Base-by-base conservation (phyloP, 257 asterid species). In the Eucommia ulmoides region DNA sequence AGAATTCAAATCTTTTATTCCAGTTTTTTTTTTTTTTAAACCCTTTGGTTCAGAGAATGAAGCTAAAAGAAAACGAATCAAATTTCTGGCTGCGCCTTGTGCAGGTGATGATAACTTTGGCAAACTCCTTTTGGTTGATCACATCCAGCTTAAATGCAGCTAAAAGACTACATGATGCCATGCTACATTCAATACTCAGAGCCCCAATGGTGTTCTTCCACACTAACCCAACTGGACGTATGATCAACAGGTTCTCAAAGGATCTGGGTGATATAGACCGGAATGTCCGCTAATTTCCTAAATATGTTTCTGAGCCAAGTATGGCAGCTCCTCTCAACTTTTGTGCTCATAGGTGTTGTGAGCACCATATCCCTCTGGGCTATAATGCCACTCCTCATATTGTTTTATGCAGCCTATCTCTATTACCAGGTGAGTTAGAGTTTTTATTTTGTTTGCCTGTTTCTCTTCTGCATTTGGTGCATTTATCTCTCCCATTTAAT, bases 161-260 rank as follows among this genome's bases (percentile, higher is more conserved):
- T 54, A 66, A 60, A 72, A 75, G 65, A 60, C 66, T 89, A 72
- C 98, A 89, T 53, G 75, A 52, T 52, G 78, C 71, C 52, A 85
- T 89, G 96, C 88, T 89, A 24, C 53, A 60, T 44, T 74, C 98
- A 42, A 82, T 85, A 38, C 84, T 89, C 64, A 76, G 88, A 77
- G 96, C 93, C 65, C 98, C 98, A 41, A 89, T 89, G 96, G 88
- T 86, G 53, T 89, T 89, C 77, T 89, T 89, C 55, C 96, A 89
- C 68, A 85, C 98, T 50, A 89, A 89, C 59, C 98, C 94, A 46
- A 87, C 79, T 15, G 96, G 98, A 24, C 71, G 98, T 61, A 77
- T 89, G 69, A 86, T 89, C 73, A 89, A 89, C 55, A 79, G 98
- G 74, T 85, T 85, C 64, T 87, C 98, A 55, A 85, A 75, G 76